Evolutionary conservation across 2,329 filamentous ascomycete genomes (phyloP), one percentile per base, ranked within the genome.

Genomic region (Escovopsis weberi): DNA sequence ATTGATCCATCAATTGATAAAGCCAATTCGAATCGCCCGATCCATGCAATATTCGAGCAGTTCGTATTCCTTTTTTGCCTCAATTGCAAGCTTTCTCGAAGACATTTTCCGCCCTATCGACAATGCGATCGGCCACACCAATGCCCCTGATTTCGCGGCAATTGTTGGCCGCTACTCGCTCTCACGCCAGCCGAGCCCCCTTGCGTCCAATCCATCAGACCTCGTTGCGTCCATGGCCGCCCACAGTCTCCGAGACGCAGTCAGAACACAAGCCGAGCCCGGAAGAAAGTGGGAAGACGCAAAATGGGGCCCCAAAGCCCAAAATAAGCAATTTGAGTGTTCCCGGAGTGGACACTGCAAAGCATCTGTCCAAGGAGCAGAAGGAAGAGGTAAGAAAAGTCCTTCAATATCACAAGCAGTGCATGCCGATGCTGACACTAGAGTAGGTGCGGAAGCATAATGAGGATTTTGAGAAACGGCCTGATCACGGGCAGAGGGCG

Each of bases 401-500:
- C 28, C 28, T 32, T 9, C 28, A 32, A 9, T 32, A 9, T 32
- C 4, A 32, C 28, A 32, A 9, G 4, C 11, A 9, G 28, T 32
- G 28, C 4, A 3, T 32, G 28, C 8, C 28, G 23, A 23, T 23
- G 23, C 23, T 23, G 23, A 23, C 23, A 23, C 23, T 23, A 6
- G 6, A 23, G 6, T 9, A 32, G 28, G 28, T 32, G 28, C 28
- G 28, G 8, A 32, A 65, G 57, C 75, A 80, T 52, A 80, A 80
- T 46, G 48, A 47, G 48, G 72, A 78, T 1, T 78, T 79, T 54
- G 70, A 70, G 39, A 53, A 65, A 50, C 68, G 67, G 47, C 68
- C 78, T 50, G 74, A 72, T 44, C 62, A 57, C 11, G 64, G 66
- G 0, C 50, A 58, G 6, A 37, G 49, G 3, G 67, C 68, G 0